Evolutionary conservation across 148 eudicot species (phyloP), one percentile per base, ranked within the genome.

Genomic region (Polygonum maritimum): DNA sequence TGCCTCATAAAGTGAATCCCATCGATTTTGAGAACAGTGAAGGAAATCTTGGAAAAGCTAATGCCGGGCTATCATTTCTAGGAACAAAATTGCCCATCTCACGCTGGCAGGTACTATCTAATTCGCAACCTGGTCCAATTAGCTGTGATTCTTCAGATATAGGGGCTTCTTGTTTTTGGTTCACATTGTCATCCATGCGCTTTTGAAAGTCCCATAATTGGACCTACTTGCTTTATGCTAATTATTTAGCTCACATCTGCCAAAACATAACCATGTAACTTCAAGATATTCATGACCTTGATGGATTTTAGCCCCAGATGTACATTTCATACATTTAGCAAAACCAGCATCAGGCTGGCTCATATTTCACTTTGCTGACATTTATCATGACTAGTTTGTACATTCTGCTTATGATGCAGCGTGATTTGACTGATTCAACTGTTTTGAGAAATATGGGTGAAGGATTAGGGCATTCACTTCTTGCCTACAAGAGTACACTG

Each of bases 1-100:
- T 94, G 97, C 98, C 97, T 49, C 98, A 94, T 86, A 94, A 94
- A 85, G 98, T 94, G 22, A 94, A 94, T 79, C 98, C 97, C 48
- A 94, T 94, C 74, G 97, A 94, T 82, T 94, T 94, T 80, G 98
- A 94, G 81, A 94, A 94, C 49, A 94, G 98, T 82, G 98, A 94
- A 83, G 98, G 98, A 75, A 94, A 94, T 81, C 95, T 92, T 81
- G 96, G 96, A 40, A 80, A 84, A 76, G 97, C 98, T 54, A 92
- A 94, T 88, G 97, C 83, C 45, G 84, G 80, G 55, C 84, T 94
- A 48, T 86, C 91, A n/a, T 90, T 74, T 78, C 81, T 94, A 48
- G 88, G 94, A 86, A 82, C 71, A 69, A 94, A 92, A 79, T 82
- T 94, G 79, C 93, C 97, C 38, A 92, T 94, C 81, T 94, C 98